Evolutionary conservation across 805 yeast genomes (phyloP).

Genomic region (Yarrowia hollandica): DNA sequence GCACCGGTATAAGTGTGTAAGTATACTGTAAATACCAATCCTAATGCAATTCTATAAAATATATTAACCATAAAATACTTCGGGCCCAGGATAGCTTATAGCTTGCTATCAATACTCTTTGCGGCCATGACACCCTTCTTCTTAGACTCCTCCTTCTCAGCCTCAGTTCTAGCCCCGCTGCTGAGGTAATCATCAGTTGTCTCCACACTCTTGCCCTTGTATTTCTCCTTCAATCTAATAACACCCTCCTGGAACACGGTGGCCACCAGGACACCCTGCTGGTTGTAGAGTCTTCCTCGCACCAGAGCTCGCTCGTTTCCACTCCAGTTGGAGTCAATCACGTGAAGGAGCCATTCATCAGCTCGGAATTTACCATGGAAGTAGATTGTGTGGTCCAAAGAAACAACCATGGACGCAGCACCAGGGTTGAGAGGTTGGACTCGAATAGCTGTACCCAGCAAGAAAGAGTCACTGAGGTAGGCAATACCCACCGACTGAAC

Average conservation of each 20-base stretch:
- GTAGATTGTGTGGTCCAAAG: constrained; percentile 66
- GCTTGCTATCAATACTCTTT: constrained; percentile 11
- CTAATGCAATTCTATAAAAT: constrained; percentile 10
- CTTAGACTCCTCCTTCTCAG: constrained; percentile 18
- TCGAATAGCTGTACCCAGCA: constrained; percentile 30
- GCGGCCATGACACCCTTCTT: constrained; percentile 6
- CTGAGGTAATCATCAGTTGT: constrained; percentile 22
- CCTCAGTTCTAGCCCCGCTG: neutral
- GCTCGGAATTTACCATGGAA: constrained; percentile 56
- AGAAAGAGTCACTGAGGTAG: constrained; percentile 31
- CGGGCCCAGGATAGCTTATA: too few species aligned
- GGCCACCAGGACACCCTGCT: constrained; percentile 89
- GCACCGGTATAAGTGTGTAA: too few species aligned
- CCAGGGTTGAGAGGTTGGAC: constrained; percentile 16
- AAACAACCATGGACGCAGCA: constrained; percentile 43
- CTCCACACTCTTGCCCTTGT: constrained; percentile 15
- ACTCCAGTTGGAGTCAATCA: constrained; percentile 51
- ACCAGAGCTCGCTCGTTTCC: constrained; percentile 56
- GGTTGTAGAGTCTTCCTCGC: constrained; percentile 75
- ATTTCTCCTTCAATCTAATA: constrained; percentile 35
- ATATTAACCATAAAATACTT: too few species aligned
- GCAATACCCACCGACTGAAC: constrained; percentile 31
- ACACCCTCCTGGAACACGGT: constrained; percentile 79
- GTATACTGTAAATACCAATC: too few species aligned
- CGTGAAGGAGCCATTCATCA: constrained; percentile 54